phyloP scores from a whole-genome alignment of 805 yeast species.

The Candida takata region DNA sequence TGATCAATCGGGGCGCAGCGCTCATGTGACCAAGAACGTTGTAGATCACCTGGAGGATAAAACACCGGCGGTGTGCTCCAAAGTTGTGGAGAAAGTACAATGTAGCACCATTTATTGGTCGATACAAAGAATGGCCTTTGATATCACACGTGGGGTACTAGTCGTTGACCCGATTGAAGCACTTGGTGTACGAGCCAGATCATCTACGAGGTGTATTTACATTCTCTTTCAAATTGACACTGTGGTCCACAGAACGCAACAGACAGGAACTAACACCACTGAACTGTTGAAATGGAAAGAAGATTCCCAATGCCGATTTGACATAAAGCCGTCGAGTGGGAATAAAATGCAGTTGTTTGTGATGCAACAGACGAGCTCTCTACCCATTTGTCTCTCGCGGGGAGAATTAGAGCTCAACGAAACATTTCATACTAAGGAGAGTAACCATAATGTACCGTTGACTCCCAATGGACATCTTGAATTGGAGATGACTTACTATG shows the following conservation, averaged over 20 bases:
- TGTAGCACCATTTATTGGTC: no score
- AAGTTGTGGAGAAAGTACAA: no score
- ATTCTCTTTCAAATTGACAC: constrained; percentile 19
- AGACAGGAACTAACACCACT: background rate
- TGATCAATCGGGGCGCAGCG: no score
- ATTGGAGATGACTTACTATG: constrained; percentile 20
- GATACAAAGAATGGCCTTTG: constrained; percentile 1
- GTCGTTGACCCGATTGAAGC: constrained; percentile 23
- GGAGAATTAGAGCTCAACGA: constrained; percentile 14
- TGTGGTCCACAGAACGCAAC: constrained; percentile 12
- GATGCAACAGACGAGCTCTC: constrained; percentile 10
- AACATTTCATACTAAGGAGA: constrained; percentile 11
- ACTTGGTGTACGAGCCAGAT: no score
- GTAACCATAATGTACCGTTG: constrained; percentile 11
- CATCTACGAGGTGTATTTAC: no score
- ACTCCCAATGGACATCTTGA: constrained; percentile 14
- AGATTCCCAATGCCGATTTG: constrained; percentile 20
- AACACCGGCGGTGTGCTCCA: no score
- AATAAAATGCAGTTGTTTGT: constrained; percentile 13
- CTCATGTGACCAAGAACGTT: no score
- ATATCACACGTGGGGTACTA: constrained; percentile 17
- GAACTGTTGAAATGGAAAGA: constrained; percentile 15
- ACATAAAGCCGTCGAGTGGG: constrained; percentile 11
- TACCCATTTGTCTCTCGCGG: constrained; percentile 13
- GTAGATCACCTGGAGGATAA: no score